A percentile compares a stretch with the other conserved stretches of the same genome.
Conservation (phyloP, 2,329 filamentous ascomycete species). For the Metarhizium robertsii region DNA sequence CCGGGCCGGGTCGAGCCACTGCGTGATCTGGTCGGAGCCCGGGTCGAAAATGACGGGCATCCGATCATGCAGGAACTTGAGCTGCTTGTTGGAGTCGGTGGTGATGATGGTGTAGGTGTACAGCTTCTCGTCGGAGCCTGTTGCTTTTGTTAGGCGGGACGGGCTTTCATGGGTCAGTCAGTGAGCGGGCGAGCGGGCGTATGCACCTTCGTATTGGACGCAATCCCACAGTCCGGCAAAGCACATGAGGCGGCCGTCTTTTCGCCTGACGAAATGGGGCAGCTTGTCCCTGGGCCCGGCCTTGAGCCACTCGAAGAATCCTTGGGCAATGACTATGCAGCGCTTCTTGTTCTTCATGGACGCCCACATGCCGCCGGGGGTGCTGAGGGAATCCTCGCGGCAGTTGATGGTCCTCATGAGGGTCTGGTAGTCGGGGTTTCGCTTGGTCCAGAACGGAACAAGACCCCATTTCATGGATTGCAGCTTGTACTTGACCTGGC, state of each 20-base stretch:
- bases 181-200: no score
- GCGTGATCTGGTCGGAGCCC: conserved; percentile 57
- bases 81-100: conserved; percentile 71
- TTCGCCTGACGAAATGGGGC: conserved; percentile 74
- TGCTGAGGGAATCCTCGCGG: conserved; percentile 73
- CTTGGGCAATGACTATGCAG: conserved; percentile 80
- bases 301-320: conserved; percentile 95
- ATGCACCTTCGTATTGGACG: conserved; percentile 64
- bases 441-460: conserved; percentile 87
- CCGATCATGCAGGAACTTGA: conserved; percentile 82
- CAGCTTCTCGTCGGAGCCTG: conserved; percentile 45
- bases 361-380: conserved; percentile 78
- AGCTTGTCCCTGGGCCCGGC: conserved; percentile 67
- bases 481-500: conserved; percentile 60
- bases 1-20: conserved; percentile 68
- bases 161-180: background rate
- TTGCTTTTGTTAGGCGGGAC: background rate
- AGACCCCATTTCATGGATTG: conserved; percentile 96
- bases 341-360: conserved; percentile 84
- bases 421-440: conserved; percentile 65
- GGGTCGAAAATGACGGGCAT: conserved; percentile 92
- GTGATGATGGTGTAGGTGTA: conserved; percentile 96
- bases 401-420: conserved; percentile 92
- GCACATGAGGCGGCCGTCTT: conserved; percentile 76
- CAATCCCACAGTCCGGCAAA: conserved; percentile 91